Evolutionary conservation across 1,284 basidiomycete genomes (phyloP).

Genomic region (Cystobasidium slooffiae): DNA sequence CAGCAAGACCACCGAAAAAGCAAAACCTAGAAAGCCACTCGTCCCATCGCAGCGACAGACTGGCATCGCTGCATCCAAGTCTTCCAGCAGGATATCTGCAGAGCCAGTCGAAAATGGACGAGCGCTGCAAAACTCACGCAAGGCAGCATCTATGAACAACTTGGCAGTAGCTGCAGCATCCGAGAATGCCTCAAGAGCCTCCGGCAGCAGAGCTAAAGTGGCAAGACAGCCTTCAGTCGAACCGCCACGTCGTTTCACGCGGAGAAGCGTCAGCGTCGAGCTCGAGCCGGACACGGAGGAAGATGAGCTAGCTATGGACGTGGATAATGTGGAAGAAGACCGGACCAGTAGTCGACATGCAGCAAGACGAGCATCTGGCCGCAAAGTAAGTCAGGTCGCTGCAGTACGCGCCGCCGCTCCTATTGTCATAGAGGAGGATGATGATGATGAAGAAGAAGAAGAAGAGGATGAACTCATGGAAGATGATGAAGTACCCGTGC

Average conservation of each 20-base stretch:
- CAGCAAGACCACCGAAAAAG: conserved; percentile 30
- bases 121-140: neutral
- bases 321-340: conserved; percentile 3
- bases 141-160: conserved; percentile 23
- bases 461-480: conserved; percentile 11
- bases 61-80: conserved; percentile 54
- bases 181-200: neutral
- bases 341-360: neutral
- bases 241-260: conserved; percentile 14
- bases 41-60: conserved; percentile 62
- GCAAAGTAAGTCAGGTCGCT: conserved; percentile 3
- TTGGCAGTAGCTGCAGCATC: conserved; percentile 2
- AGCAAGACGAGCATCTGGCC: neutral
- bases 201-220: neutral
- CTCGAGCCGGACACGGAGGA: conserved; percentile 46
- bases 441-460: conserved; percentile 40
- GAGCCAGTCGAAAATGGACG: neutral
- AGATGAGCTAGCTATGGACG: conserved; percentile 30
- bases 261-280: conserved; percentile 44
- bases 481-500: neutral
- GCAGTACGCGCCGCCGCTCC: neutral
- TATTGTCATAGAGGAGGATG: conserved; percentile 14
- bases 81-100: conserved; percentile 9
- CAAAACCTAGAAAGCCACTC: conserved; percentile 57
- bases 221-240: conserved; percentile 22